Percentiles rank a stretch among this genome's conserved stretches.
phyloP scores from a whole-genome alignment of 2,329 filamentous ascomycete species.

The Microcera coccophila region DNA sequence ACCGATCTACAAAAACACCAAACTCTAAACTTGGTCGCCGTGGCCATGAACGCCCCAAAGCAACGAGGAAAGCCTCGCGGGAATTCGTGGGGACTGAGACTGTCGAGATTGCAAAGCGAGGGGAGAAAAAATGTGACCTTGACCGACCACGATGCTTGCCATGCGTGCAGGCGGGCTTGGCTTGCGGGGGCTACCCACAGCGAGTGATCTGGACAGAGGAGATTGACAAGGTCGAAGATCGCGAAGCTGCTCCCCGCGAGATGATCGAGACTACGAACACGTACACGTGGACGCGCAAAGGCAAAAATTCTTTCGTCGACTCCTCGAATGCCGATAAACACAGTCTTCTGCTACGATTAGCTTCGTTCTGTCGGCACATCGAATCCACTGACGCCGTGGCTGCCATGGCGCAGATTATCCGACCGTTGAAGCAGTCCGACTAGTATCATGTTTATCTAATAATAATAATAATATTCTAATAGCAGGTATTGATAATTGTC shows the following conservation, averaged over 20 bases:
- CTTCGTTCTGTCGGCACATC: constrained; percentile 24
- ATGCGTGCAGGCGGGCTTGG: constrained; percentile 26
- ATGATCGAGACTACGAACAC: too few species aligned
- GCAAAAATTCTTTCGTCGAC: too few species aligned
- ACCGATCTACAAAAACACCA: constrained; percentile 6
- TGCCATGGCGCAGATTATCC: too few species aligned
- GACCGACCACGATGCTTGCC: constrained; percentile 26
- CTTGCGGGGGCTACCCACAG: constrained; percentile 31
- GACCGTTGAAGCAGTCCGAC: constrained; percentile 18
- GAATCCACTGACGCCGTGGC: constrained; percentile 17
- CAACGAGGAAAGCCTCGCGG: constrained; percentile 26
- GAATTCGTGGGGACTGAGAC: constrained; percentile 28
- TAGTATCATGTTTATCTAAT: constrained; percentile 26
- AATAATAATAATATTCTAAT: too few species aligned
- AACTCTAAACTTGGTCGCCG: too few species aligned
- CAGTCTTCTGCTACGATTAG: constrained; percentile 20
- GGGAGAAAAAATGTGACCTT: constrained; percentile 27
- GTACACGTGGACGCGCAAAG: too few species aligned
- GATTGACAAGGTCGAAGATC: neutral
- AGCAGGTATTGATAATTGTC: too few species aligned
- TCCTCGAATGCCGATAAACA: constrained; percentile 14
- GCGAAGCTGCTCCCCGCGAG: too few species aligned
- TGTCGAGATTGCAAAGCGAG: constrained; percentile 25
- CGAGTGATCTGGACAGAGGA: constrained; percentile 28
- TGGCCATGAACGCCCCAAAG: constrained; percentile 5